phyloP scores from a whole-genome alignment of 306 rosid genomes.

The Geum urbanum region DNA sequence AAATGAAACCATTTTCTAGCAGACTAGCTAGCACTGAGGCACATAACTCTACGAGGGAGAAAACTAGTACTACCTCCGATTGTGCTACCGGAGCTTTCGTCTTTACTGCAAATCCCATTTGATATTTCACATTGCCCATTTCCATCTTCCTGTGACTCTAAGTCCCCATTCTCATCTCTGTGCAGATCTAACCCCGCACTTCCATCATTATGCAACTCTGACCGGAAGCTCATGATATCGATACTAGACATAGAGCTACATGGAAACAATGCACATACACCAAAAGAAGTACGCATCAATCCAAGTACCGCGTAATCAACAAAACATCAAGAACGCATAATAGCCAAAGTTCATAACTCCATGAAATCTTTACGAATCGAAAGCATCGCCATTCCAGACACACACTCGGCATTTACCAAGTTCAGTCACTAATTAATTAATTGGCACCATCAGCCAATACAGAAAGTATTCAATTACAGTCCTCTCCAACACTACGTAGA shows the following conservation, averaged over 20 bases:
- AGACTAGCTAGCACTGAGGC: neutral
- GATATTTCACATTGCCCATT: conserved; percentile 24
- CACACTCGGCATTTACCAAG: neutral
- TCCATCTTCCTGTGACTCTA: neutral
- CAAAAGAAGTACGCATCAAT: neutral
- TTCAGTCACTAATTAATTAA: neutral
- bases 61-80: conserved; percentile 35
- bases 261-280: neutral
- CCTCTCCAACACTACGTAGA: neutral
- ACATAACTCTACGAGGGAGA: conserved; percentile 7
- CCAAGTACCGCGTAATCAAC: neutral
- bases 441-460: neutral
- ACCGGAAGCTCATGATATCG: conserved; percentile 45
- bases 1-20: conserved; percentile 10
- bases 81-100: conserved; percentile 35
- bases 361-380: neutral
- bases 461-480: neutral
- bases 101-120: conserved; percentile 37
- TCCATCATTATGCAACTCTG: conserved; percentile 40
- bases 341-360: conserved; percentile 9
- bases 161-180: conserved; percentile 5
- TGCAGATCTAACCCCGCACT: conserved; percentile 3
- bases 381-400: neutral
- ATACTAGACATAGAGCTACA: conserved; percentile 24
- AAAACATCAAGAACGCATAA: neutral